Conservation (phyloP, 345 rosid genomes). For the Clausena lansium region DNA sequence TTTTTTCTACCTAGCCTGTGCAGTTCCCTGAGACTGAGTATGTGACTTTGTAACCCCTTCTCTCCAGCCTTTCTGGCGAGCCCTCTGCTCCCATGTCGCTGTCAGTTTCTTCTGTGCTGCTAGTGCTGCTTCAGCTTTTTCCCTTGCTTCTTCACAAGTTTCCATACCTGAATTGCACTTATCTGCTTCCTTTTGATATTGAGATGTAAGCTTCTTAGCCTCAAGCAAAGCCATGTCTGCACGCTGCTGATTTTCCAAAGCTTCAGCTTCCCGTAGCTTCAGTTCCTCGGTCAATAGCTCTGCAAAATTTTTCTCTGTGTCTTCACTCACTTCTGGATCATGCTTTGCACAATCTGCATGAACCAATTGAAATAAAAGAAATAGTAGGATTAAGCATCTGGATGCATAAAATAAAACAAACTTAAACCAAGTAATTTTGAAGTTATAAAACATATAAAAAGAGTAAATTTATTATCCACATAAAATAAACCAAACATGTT, state of each 20-base stretch:
- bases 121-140: slow-evolving; percentile 70
- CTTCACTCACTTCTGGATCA: slow-evolving; percentile 83
- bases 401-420: background rate
- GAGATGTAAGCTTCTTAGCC: slow-evolving; percentile 92
- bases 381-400: too few species aligned
- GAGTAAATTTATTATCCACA: background rate
- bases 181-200: slow-evolving; percentile 97
- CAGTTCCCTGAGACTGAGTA: slow-evolving; percentile 50
- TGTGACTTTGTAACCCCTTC: slow-evolving; percentile 51
- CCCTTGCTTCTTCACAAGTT: slow-evolving; percentile 96
- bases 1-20: slow-evolving; percentile 36
- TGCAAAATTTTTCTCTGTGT: slow-evolving; percentile 73
- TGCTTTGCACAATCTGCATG: slow-evolving; percentile 75
- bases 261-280: slow-evolving; percentile 75
- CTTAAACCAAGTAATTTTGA: background rate
- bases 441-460: background rate
- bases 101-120: slow-evolving; percentile 74
- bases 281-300: slow-evolving; percentile 81
- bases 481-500: background rate
- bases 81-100: slow-evolving; percentile 73
- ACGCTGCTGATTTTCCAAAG: slow-evolving; percentile 67
- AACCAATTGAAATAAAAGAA: slow-evolving; percentile 1
- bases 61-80: slow-evolving; percentile 87
- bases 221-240: slow-evolving; percentile 79
- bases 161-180: slow-evolving; percentile 98